These are phyloP conservation scores for Hibiscus trionum DNA, from an alignment of 345 rosid species.

Conservation along the genomic window DNA sequence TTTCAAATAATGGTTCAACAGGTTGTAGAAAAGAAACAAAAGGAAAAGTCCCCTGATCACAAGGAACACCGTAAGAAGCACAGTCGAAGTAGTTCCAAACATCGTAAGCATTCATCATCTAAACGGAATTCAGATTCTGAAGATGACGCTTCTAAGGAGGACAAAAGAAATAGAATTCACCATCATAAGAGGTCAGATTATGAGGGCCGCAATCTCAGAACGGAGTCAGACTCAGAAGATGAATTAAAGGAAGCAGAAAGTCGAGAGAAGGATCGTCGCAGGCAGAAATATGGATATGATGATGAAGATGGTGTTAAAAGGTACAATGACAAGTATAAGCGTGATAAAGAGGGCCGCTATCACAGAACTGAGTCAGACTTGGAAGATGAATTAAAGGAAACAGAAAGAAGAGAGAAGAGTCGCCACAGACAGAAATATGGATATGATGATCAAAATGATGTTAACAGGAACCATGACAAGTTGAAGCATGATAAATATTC, in stretches of 20 bases:
- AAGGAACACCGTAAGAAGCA: constrained; percentile 31
- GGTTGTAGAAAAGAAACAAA: constrained; percentile 43
- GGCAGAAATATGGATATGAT: constrained; percentile 29
- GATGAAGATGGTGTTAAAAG: constrained; percentile 22
- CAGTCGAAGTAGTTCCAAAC: constrained; percentile 33
- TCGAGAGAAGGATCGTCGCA: constrained; percentile 20
- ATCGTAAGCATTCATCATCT: constrained; percentile 24
- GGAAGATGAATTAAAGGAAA: constrained; percentile 37
- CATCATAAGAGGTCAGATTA: constrained; percentile 19
- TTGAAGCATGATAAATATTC: constrained; percentile 24
- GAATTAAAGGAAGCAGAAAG: constrained; percentile 26
- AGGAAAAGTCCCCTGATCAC: constrained; percentile 26
- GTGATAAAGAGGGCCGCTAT: constrained; percentile 14
- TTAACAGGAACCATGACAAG: constrained; percentile 29
- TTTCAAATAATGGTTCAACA: constrained; percentile 12
- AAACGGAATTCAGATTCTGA: constrained; percentile 23
- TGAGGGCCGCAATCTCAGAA: constrained; percentile 22
- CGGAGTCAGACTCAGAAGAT: constrained; percentile 26
- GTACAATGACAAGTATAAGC: neutral
- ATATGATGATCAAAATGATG: constrained; percentile 22
- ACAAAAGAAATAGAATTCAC: constrained; percentile 21
- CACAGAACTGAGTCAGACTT: constrained; percentile 21
- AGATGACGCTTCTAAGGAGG: constrained; percentile 25
- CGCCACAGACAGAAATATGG: constrained; percentile 23
- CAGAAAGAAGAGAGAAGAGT: constrained; percentile 24